Evolutionary conservation across 73 alveolate genomes (phyloP), one percentile per base, ranked within the genome.

Genomic region (Paramecium octaurelia): DNA sequence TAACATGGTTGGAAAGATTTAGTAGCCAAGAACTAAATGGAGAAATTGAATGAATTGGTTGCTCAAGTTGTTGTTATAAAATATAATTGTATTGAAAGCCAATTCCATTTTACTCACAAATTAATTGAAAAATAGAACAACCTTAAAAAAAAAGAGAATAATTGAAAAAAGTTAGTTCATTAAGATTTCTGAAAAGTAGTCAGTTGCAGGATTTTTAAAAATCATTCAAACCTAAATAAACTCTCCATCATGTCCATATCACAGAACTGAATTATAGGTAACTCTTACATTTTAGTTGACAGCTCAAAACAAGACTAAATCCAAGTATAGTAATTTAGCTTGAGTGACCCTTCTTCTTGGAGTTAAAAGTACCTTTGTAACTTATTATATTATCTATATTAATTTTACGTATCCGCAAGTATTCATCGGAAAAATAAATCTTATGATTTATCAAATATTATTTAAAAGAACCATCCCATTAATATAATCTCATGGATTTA

Each of bases 261-360:
- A 98, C 93, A 97, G 96, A 97, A 97, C 99, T 80, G 98, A 95
- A 40, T 8, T 38, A 3, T 0, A 90, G 97, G 98, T 70, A 93
- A 95, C 23, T 97, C 99, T 18, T 98, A 97, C 86, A 99, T 97
- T 77, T 98, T 98, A 96, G 95, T 97, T 99, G 99, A 23, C 98
- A 98, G 94, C 95, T 97, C 43, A 97, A 98, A 96, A 97, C 99
- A 36, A 97, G 97, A 93, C 93, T 93, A 35, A 98, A 99, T 43
- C 98, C 99, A 16, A 98, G 98, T 68, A 98, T 97, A 92, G 96
- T 99, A 99, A 96, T 98, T 91, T 98, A 20, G 99, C 99, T 44
- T 99, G 99, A 69, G 99, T 97, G 42, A 99, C 99, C 5, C 95
- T 98, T 75, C 96, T 98, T 44, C 93, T 98, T 88, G 99, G 97